Evolutionary conservation across 495 filamentous ascomycete genomes (phyloP).

Genomic region (Tuber microsphaerosporum): DNA sequence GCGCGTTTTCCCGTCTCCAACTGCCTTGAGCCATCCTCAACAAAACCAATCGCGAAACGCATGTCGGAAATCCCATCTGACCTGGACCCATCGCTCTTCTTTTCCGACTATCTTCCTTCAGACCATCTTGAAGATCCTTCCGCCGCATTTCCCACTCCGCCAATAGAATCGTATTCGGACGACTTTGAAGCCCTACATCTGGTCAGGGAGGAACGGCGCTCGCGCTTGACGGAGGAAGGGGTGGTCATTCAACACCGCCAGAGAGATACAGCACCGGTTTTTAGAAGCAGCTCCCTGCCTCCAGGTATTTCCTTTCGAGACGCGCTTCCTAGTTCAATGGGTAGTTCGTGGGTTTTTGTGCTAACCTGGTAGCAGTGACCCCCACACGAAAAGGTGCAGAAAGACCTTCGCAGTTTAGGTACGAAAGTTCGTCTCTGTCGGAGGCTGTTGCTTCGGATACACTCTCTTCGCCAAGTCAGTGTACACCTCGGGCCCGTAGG

Average conservation of each 20-base stretch:
- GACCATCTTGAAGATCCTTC: conserved; percentile 16
- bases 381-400: conserved; percentile 28
- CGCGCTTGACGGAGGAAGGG: conserved; percentile 47
- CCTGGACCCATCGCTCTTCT: conserved; percentile 33
- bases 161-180: conserved; percentile 46
- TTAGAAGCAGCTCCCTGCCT: conserved; percentile 55
- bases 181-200: conserved; percentile 56
- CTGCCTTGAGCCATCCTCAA: background rate
- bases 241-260: conserved; percentile 60
- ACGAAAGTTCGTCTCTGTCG: conserved; percentile 12
- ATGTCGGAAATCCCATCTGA: conserved; percentile 38
- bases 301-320: conserved; percentile 43
- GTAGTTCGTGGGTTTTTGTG: conserved; percentile 5
- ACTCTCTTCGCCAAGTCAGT: conserved; percentile 12
- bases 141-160: conserved; percentile 15
- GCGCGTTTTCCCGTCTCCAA: background rate
- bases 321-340: conserved; percentile 5
- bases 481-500: conserved; percentile 33
- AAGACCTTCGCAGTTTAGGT: conserved; percentile 10
- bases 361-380: conserved; percentile 34
- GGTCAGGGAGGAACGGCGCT: conserved; percentile 48
- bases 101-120: conserved; percentile 30
- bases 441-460: conserved; percentile 9
- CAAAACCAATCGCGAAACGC: background rate
- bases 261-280: conserved; percentile 54